Conservation (phyloP, 495 filamentous ascomycete genomes). For the Aspergillus mulundensis region DNA sequence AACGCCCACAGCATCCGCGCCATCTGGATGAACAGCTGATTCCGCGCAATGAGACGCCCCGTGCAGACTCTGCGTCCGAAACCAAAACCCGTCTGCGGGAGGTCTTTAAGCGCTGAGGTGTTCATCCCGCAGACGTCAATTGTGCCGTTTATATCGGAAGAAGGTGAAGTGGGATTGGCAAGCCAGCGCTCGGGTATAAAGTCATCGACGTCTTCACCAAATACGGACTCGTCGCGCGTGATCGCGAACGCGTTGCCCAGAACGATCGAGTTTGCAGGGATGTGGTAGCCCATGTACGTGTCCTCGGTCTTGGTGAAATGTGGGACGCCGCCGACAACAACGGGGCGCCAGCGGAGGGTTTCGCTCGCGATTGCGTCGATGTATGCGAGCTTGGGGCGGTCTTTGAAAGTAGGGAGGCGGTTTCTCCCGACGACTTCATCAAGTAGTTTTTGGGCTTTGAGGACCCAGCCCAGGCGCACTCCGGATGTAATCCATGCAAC, state of each 20-base stretch:
- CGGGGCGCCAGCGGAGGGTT: slow-evolving; percentile 6
- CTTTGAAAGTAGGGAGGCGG: background rate
- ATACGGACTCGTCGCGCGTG: background rate
- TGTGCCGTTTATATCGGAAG: no score
- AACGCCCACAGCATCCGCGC: slow-evolving; percentile 53
- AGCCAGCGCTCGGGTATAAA: slow-evolving; percentile 50
- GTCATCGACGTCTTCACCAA: background rate
- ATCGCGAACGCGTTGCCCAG: slow-evolving; percentile 2
- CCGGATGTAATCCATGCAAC: background rate
- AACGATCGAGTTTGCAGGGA: background rate
- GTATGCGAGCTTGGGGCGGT: slow-evolving; percentile 1
- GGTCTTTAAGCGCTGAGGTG: background rate
- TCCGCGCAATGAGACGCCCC: slow-evolving; percentile 50
- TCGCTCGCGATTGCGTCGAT: slow-evolving; percentile 6
- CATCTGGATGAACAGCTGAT: slow-evolving; percentile 43
- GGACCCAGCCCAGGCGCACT: slow-evolving; percentile 25
- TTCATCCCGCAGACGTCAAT: background rate
- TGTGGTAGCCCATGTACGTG: slow-evolving; percentile 1
- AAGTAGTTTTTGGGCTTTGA: slow-evolving; percentile 22
- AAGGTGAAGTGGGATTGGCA: background rate
- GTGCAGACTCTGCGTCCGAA: slow-evolving; percentile 24
- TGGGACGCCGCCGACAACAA: background rate
- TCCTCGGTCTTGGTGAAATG: background rate
- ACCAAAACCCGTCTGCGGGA: slow-evolving; percentile 12
- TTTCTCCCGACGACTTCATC: background rate